These are phyloP conservation scores for Leucogyrophana mollusca DNA, from an alignment of 768 basidiomycete genomes.

Conservation along the genomic window DNA sequence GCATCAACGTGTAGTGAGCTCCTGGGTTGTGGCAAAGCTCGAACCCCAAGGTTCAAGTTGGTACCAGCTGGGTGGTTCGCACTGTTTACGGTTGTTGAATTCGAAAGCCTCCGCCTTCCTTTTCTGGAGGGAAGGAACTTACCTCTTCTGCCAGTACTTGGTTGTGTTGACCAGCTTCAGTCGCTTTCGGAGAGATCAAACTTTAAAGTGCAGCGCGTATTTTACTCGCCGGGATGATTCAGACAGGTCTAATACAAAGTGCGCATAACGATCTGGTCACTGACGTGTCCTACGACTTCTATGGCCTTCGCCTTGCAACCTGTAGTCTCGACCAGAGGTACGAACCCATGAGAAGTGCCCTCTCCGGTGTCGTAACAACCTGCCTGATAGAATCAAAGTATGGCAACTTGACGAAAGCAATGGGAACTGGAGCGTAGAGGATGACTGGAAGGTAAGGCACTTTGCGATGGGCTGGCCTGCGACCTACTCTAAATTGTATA, in stretches of 20 bases:
- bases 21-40: no score
- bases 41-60: neutral
- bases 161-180: neutral
- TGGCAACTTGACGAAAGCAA: constrained; percentile 76
- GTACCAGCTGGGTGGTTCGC: neutral
- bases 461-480: neutral
- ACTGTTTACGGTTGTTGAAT: constrained; percentile 29
- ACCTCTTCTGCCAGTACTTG: no score
- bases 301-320: constrained; percentile 79
- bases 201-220: neutral
- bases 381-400: constrained; percentile 67
- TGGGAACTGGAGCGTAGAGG: constrained; percentile 75
- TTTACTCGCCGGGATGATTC: constrained; percentile 50
- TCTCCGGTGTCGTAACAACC: constrained; percentile 8
- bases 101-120: constrained; percentile 15
- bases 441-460: constrained; percentile 85
- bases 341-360: constrained; percentile 10
- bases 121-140: no score
- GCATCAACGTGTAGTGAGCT: no score
- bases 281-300: constrained; percentile 88
- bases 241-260: constrained; percentile 75
- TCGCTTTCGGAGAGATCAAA: neutral
- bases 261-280: constrained; percentile 82
- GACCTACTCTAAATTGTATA: constrained; percentile 3
- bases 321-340: constrained; percentile 83